Conservation (phyloP, 306 rosid species). For the Lupinus albus region DNA sequence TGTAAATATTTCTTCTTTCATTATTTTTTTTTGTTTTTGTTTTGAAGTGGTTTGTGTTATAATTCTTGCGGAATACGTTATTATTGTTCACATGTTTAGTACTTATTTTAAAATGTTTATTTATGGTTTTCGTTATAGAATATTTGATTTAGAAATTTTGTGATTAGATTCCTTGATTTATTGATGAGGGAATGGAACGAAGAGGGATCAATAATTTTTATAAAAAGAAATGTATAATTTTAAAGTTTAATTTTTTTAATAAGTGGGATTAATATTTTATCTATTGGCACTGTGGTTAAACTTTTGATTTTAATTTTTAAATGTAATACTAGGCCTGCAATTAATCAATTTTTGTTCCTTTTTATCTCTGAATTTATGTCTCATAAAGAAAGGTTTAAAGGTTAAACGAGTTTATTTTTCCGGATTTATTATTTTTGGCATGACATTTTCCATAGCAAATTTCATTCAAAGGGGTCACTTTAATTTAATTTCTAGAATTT, state of each 20-base stretch:
- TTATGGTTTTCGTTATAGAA: neutral
- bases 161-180: conserved; percentile 4
- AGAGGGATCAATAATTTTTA: neutral
- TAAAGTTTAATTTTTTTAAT: conserved; percentile 37
- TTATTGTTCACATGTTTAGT: neutral
- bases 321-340: conserved; percentile 43
- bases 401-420: neutral
- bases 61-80: no score
- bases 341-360: conserved; percentile 23
- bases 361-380: conserved; percentile 38
- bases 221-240: no score
- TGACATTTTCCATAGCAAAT: neutral
- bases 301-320: conserved; percentile 51
- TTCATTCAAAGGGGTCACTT: conserved; percentile 10
- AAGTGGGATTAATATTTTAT: neutral
- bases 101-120: neutral
- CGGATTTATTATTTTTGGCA: neutral
- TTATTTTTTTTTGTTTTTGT: neutral
- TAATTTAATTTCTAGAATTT: conserved; percentile 16
- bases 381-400: conserved; percentile 37
- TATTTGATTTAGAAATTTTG: neutral
- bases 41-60: no score
- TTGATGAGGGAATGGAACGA: conserved; percentile 15
- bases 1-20: no score
- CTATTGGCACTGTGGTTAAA: neutral